These are phyloP conservation scores for Funneliformis geosporum DNA, from an alignment of 192 early-diverging fungal genomes.

Conservation along the genomic window DNA sequence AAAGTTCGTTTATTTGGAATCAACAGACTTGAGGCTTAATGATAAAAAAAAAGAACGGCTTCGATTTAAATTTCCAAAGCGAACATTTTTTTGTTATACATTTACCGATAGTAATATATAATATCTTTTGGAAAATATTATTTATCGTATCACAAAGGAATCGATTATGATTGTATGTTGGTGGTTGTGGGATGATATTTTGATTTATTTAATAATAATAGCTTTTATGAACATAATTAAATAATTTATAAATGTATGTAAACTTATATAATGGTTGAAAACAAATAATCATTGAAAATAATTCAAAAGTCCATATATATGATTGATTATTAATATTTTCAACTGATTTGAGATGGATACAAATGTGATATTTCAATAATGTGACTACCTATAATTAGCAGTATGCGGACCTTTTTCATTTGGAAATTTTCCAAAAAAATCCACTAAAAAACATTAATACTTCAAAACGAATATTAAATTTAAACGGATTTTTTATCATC, in stretches of 20 bases:
- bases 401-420: background rate
- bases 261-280: too few species aligned
- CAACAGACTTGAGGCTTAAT: slow-evolving; percentile 61
- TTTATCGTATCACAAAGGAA: too few species aligned
- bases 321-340: background rate
- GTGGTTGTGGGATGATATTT: too few species aligned
- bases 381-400: background rate
- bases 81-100: background rate
- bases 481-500: slow-evolving; percentile 37
- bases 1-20: slow-evolving; percentile 94
- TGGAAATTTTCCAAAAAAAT: background rate
- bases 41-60: background rate
- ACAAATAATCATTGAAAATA: too few species aligned
- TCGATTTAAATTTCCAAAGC: too few species aligned
- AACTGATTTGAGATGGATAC: background rate
- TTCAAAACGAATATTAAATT: background rate
- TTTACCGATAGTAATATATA: too few species aligned
- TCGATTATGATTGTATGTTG: too few species aligned
- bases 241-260: too few species aligned
- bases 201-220: too few species aligned
- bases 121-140: too few species aligned
- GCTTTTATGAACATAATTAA: too few species aligned
- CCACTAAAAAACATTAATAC: background rate
- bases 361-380: background rate
- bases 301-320: background rate